phyloP scores from a whole-genome alignment of 768 basidiomycete species.

The Glaciozyma martinii region DNA sequence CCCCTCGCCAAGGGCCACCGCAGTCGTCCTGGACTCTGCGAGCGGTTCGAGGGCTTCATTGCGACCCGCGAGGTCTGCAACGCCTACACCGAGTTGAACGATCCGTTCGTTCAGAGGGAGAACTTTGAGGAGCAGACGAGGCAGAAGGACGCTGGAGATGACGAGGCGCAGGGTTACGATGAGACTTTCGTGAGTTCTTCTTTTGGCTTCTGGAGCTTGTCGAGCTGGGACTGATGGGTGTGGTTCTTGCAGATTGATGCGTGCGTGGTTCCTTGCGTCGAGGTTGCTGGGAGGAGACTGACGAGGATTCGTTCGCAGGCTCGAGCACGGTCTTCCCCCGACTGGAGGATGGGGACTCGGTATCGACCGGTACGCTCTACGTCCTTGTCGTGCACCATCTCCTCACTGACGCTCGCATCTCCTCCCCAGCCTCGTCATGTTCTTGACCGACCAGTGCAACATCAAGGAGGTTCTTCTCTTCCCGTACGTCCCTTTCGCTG shows the following conservation, averaged over 20 bases:
- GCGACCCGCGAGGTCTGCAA: constrained; percentile 98
- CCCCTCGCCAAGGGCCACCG: constrained; percentile 98
- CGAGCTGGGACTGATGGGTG: background rate
- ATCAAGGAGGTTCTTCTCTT: constrained; percentile 37
- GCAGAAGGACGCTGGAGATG: constrained; percentile 95
- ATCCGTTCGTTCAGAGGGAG: constrained; percentile 89
- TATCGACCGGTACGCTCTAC: constrained; percentile 57
- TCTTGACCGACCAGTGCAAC: constrained; percentile 62
- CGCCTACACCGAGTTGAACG: constrained; percentile 98
- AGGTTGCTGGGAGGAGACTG: background rate
- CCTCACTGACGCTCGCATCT: background rate
- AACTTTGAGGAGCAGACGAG: constrained; percentile 86
- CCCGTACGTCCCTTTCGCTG: constrained; percentile 9
- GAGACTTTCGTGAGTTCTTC: constrained; percentile 63
- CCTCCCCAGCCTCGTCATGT: constrained; percentile 67
- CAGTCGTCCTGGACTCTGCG: constrained; percentile 90
- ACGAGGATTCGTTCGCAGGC: constrained; percentile 30
- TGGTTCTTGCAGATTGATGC: constrained; percentile 48
- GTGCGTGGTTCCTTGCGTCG: constrained; percentile 44
- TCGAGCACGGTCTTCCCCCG: constrained; percentile 94
- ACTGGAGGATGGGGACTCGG: constrained; percentile 97
- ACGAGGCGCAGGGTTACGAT: constrained; percentile 94
- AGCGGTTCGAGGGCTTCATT: constrained; percentile 97
- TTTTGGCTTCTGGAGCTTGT: background rate
- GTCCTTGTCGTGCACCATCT: background rate